Base-by-base conservation (phyloP, 352 stramenopile species). In the Saprolegnia diclina region DNA sequence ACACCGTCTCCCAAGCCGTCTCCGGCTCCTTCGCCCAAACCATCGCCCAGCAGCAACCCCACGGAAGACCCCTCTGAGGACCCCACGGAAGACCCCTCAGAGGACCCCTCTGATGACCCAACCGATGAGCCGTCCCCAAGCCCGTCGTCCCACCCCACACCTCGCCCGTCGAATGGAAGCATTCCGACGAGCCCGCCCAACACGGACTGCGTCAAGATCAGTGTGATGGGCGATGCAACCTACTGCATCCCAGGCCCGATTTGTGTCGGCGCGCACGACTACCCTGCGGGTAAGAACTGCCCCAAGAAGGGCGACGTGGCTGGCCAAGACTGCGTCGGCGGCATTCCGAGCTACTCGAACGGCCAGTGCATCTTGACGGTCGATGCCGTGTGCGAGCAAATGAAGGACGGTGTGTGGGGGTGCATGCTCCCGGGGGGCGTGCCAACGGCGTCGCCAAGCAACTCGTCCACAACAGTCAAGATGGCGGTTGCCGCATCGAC, bases 151-250 rank as follows among this genome's bases (percentile, higher is more conserved):
- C 1, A 59, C 9, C 52, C 52, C 24, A 40, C 35, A 19, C 52
- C 52, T 4, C 4, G 24, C 35, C 52, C 52, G 35, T 26, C 52
- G 13, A 59, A 59, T n/a, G 19, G 52, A 14, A 48, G 13, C 11
- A 48, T n/a, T 14, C 42, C 42, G 10, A 59, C 52, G 24, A 59
- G 11, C 35, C 52, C 52, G 35, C 52, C 52, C 52, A 59, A 59
- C 52, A 59, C 52, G 24, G 52, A 59, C 35, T 59, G 52, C 9
- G 52, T 59, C 52, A 59, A 59, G 35, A 40, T 59, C 24, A 59
- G 52, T 59, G 52, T 59, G 3, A 2, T 21, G 35, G 52, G 52
- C 35, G 52, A 59, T 24, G 52, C 52, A 14, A 59, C 52, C 3
- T 59, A 59, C 35, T 59, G 52, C 52, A 59, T 59, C 9, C 11